Conservation (phyloP, 2,329 filamentous ascomycete genomes). For the Talaromyces sp. region DNA sequence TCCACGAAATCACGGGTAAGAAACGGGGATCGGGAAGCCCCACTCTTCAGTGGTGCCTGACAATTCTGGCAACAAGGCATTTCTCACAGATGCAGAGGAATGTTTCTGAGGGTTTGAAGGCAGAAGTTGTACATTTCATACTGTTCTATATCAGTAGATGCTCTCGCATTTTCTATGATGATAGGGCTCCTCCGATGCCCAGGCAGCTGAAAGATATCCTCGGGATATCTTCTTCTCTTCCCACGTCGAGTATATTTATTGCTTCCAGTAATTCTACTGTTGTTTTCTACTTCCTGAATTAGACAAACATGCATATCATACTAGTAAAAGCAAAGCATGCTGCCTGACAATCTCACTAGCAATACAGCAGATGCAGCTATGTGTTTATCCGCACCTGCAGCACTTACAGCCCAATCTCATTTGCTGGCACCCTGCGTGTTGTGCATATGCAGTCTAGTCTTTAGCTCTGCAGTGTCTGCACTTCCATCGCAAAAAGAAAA, state of each 20-base stretch:
- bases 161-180: too few species aligned
- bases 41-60: not conserved
- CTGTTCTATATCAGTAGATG: not conserved
- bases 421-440: conserved; percentile 5
- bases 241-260: not conserved
- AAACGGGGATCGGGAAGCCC: not conserved
- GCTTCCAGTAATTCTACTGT: not conserved
- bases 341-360: not conserved
- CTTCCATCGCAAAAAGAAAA: not conserved
- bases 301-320: not conserved
- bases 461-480: not conserved
- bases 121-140: not conserved
- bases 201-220: not conserved
- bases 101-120: not conserved
- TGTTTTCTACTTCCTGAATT: not conserved
- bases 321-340: not conserved
- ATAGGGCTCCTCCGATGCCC: not conserved
- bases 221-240: not conserved
- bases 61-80: not conserved
- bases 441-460: conserved; percentile 17
- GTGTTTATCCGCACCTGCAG: conserved; percentile 12
- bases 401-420: not conserved
- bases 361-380: conserved; percentile 6
- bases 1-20: not conserved
- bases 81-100: not conserved